Conservation (phyloP, 345 rosid species). For the Jatropha curcas region DNA sequence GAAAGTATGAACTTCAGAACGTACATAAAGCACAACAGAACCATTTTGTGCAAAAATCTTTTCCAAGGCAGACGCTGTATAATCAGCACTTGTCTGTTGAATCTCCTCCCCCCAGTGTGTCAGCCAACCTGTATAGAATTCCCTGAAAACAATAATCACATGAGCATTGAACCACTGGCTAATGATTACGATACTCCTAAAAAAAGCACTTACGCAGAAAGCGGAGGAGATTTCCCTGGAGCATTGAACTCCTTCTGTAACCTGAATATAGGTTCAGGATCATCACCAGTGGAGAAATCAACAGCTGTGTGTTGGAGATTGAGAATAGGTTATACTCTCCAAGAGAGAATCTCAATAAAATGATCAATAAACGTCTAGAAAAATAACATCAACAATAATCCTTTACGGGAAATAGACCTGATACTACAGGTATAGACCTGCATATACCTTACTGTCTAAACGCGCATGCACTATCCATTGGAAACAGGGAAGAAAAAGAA, state of each 20-base stretch:
- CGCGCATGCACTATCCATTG: not conserved
- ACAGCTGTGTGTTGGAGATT: conserved; percentile 57
- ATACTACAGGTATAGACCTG: too few relatives aligned
- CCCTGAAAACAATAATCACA: conserved; percentile 46
- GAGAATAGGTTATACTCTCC: conserved; percentile 3
- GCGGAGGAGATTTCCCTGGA: conserved; percentile 94
- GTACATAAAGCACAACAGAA: conserved; percentile 95
- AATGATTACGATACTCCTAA: not conserved
- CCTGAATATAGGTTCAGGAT: conserved; percentile 83
- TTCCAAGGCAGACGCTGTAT: conserved; percentile 68
- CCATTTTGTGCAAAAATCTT: conserved; percentile 75
- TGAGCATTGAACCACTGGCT: conserved; percentile 13
- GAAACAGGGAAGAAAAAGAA: not conserved
- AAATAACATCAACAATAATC: not conserved
- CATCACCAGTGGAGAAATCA: conserved; percentile 80
- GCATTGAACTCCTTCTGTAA: conserved; percentile 85
- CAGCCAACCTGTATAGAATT: conserved; percentile 98
- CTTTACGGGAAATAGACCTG: not conserved
- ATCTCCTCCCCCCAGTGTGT: conserved; percentile 94
- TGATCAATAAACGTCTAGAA: not conserved
- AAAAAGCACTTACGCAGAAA: conserved; percentile 63
- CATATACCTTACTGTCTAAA: not conserved
- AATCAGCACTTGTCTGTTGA: conserved; percentile 61
- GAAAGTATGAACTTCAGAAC: conserved; percentile 22
- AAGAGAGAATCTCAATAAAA: not conserved